Percentiles rank a stretch among this genome's conserved stretches.
Conservation (phyloP, 257 asterid species). For the Penstemon davidsonii region DNA sequence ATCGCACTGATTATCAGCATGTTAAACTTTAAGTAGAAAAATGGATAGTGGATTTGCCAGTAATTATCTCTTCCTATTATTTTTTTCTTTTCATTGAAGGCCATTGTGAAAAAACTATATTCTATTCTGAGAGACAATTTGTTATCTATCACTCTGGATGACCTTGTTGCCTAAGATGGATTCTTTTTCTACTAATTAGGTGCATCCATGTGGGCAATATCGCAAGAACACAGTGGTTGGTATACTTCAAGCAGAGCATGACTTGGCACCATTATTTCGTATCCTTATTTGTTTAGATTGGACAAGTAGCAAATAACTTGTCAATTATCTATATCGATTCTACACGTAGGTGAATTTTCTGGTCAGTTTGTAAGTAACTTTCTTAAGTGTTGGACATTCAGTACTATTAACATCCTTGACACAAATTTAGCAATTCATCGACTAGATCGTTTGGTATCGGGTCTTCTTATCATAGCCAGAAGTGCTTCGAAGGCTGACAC, state of each 20-base stretch:
- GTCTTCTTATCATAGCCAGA: slow-evolving; percentile 95
- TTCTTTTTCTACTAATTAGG: slow-evolving; percentile 44
- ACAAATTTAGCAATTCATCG: slow-evolving; percentile 77
- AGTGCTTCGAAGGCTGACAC: slow-evolving; percentile 81
- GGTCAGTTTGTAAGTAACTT: slow-evolving; percentile 8
- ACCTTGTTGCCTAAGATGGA: slow-evolving; percentile 12
- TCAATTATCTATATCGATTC: slow-evolving; percentile 1
- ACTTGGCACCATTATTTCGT: slow-evolving; percentile 87
- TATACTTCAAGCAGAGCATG: slow-evolving; percentile 94
- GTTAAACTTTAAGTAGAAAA: not conserved
- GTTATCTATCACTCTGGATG: slow-evolving; percentile 6
- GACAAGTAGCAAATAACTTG: slow-evolving; percentile 10
- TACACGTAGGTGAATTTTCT: slow-evolving; percentile 11
- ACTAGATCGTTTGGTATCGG: slow-evolving; percentile 94
- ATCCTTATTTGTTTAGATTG: slow-evolving; percentile 47
- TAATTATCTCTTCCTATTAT: not conserved
- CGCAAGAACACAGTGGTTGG: slow-evolving; percentile 94
- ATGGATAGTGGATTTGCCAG: not conserved
- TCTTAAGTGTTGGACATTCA: slow-evolving; percentile 13
- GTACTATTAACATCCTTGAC: slow-evolving; percentile 49
- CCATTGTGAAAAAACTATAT: not conserved
- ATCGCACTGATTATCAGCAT: not conserved
- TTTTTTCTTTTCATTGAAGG: not conserved
- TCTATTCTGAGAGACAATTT: slow-evolving; percentile 11
- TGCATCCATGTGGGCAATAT: slow-evolving; percentile 98